Base-by-base conservation (phyloP, 2,329 filamentous ascomycete species). In the Fusarium floridanum region DNA sequence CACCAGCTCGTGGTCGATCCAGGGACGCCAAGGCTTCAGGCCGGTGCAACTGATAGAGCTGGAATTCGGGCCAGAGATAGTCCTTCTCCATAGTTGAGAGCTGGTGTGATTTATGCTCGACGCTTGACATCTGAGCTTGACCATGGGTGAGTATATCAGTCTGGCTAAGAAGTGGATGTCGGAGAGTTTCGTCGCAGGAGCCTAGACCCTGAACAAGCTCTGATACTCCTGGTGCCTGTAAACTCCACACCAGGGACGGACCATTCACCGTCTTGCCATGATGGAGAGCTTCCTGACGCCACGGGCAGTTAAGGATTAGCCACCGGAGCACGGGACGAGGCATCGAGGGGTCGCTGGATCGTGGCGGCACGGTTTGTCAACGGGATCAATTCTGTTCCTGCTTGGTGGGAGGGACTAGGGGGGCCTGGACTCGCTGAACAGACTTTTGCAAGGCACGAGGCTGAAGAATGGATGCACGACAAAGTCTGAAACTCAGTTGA, bases 391-490 rank as follows among this genome's bases (percentile, higher is more conserved):
- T 70, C 61, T 70, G 72, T 70, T 73, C 69, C 61, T 67, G 61
- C 61, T 66, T 60, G 50, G 24, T 63, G 62, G 56, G 55, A 50
- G 45, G 59, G 43, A 50, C 55, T 24, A 63, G 43, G 70, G 57
- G 37, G 72, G 72, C 72, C 72, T 70, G 29, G 72, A 73, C 66
- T 70, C 41, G 68, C n/a, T 45, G 53, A 73, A 67, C 65, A 64
- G 36, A 66, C 61, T 75, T 72, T 72, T 48, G 20, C 20, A 12
- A 43, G 50, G 68, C 39, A 72, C 39, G 36, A 55, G 61, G 69
- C 69, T 73, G 60, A 67, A 70, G 69, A 72, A 67, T 48, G 60
- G 43, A 65, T 62, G 62, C 53, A 62, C 53, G 16, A 37, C 45
- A 74, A 68, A 68, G 71, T 50, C 71, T 65, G 61, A 69, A 60